These are phyloP conservation scores for Malassezia furfur DNA, from an alignment of 1,284 basidiomycete genomes.

Conservation along the genomic window DNA sequence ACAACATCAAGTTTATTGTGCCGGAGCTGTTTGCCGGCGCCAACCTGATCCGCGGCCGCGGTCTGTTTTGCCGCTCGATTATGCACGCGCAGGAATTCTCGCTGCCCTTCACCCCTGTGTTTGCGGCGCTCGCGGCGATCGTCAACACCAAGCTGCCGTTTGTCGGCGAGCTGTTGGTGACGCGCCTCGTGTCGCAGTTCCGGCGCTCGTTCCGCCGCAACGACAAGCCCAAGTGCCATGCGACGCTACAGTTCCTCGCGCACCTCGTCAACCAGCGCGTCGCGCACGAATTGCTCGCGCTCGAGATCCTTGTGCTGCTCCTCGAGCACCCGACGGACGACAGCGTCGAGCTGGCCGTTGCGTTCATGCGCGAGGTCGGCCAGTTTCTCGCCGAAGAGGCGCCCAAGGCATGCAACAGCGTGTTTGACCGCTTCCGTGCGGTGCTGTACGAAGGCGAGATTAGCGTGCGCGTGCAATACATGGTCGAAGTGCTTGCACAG, in stretches of 20 bases:
- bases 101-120: slow-evolving; percentile 93
- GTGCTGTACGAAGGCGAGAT: slow-evolving; percentile 90
- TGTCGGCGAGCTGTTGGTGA: slow-evolving; percentile 83
- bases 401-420: slow-evolving; percentile 81
- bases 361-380: slow-evolving; percentile 93
- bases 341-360: slow-evolving; percentile 94
- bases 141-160: slow-evolving; percentile 96
- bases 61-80: slow-evolving; percentile 60
- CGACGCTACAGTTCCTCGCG: slow-evolving; percentile 88
- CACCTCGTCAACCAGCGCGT: slow-evolving; percentile 94
- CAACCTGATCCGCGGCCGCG: slow-evolving; percentile 44
- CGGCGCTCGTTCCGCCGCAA: slow-evolving; percentile 89
- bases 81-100: slow-evolving; percentile 97
- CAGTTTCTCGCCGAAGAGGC: slow-evolving; percentile 87
- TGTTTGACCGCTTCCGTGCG: slow-evolving; percentile 90
- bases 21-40: slow-evolving; percentile 59
- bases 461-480: slow-evolving; percentile 94
- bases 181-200: slow-evolving; percentile 86
- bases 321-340: slow-evolving; percentile 94
- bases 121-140: slow-evolving; percentile 84
- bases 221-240: slow-evolving; percentile 92
- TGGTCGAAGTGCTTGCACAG: slow-evolving; percentile 73
- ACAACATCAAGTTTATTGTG: slow-evolving; percentile 92
- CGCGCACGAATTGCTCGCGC: slow-evolving; percentile 83
- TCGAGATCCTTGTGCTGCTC: slow-evolving; percentile 86